Percentiles rank a stretch among this genome's conserved stretches.
Conservation (phyloP, 2,329 filamentous ascomycete species). For the Clonostachys byssicola region DNA sequence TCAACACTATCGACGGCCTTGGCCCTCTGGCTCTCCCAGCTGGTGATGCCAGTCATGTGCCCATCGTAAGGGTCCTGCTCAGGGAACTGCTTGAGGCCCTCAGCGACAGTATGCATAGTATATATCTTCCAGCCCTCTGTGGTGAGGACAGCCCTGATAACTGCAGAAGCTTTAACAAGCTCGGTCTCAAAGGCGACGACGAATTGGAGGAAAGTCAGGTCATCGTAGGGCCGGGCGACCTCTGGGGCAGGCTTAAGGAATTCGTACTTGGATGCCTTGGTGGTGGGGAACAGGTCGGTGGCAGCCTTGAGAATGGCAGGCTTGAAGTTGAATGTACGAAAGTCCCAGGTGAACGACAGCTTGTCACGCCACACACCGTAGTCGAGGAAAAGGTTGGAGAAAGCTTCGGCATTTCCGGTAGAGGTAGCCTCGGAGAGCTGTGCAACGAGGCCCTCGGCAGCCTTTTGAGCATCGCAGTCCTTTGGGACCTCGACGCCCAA, state of each 20-base stretch:
- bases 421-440: too few species aligned
- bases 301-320: constrained; percentile 27
- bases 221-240: too few species aligned
- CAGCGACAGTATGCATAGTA: constrained; percentile 25
- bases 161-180: constrained; percentile 18
- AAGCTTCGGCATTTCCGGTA: too few species aligned
- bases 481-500: constrained; percentile 19
- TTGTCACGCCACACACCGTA: constrained; percentile 45
- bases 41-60: constrained; percentile 22
- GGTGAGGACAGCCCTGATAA: constrained; percentile 22
- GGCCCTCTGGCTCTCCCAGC: constrained; percentile 21
- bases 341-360: constrained; percentile 45
- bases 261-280: constrained; percentile 7
- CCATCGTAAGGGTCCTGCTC: constrained; percentile 18
- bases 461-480: constrained; percentile 6
- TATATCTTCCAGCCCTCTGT: constrained; percentile 24
- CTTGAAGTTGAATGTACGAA: constrained; percentile 35
- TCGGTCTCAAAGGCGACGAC: constrained; percentile 10
- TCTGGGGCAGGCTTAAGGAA: too few species aligned
- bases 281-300: constrained; percentile 19
- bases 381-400: constrained; percentile 11
- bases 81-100: constrained; percentile 21
- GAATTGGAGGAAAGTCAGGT: constrained; percentile 7
- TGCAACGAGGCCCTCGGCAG: background rate
- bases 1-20: constrained; percentile 18